phyloP scores from a whole-genome alignment of 2,329 filamentous ascomycete species.

The Pseudomassariella vexata region DNA sequence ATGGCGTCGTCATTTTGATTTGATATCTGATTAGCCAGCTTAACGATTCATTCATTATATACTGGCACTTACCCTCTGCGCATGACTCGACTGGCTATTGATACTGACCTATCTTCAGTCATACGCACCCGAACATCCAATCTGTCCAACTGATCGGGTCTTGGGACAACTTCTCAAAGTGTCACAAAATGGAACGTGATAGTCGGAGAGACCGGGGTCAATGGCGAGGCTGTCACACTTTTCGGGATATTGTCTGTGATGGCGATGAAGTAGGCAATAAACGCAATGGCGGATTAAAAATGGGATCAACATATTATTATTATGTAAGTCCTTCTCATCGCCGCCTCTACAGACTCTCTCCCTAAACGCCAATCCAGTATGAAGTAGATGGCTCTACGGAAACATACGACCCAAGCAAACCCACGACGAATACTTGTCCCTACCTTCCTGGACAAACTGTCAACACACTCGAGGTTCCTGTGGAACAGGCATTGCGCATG shows the following conservation, averaged over 20 bases:
- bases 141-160: constrained; percentile 81
- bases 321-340: constrained; percentile 57
- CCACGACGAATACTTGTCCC: constrained; percentile 74
- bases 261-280: constrained; percentile 58
- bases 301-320: constrained; percentile 94
- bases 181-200: constrained; percentile 79
- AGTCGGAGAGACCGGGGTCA: constrained; percentile 64
- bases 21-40: too few species aligned
- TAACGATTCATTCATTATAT: too few species aligned
- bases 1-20: too few species aligned
- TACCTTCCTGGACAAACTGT: constrained; percentile 82
- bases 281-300: constrained; percentile 76
- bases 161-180: constrained; percentile 86
- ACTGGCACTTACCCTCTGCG: too few species aligned
- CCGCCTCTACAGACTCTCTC: constrained; percentile 12
- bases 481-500: constrained; percentile 54
- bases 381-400: constrained; percentile 75
- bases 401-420: constrained; percentile 65
- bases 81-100: too few species aligned
- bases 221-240: constrained; percentile 85
- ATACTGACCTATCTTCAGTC: constrained; percentile 35
- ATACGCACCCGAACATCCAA: constrained; percentile 53
- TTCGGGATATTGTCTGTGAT: constrained; percentile 80
- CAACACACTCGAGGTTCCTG: constrained; percentile 77
- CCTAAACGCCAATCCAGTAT: constrained; percentile 60